A percentile compares a stretch with the other conserved stretches of the same genome.
phyloP scores from a whole-genome alignment of 306 rosid species.

The Neltuma alba region DNA sequence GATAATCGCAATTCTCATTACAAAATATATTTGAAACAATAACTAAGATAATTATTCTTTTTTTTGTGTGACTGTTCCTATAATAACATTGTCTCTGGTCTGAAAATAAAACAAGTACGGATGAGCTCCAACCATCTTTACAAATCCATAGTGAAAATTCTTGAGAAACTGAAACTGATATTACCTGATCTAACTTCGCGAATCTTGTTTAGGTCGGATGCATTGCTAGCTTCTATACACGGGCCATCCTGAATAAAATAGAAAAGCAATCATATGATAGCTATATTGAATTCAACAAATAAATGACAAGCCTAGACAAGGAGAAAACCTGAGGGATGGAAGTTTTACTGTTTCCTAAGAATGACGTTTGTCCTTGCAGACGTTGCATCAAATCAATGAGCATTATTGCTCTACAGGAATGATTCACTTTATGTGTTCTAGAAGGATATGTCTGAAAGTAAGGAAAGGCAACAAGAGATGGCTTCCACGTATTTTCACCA shows the following conservation, averaged over 20 bases:
- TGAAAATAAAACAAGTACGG: slow-evolving; percentile 30
- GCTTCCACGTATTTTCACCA: slow-evolving; percentile 55
- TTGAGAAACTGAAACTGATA: slow-evolving; percentile 22
- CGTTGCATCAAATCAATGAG: slow-evolving; percentile 71
- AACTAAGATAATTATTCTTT: slow-evolving; percentile 21
- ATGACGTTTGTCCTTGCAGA: slow-evolving; percentile 56
- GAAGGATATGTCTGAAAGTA: slow-evolving; percentile 91
- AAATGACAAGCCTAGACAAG: slow-evolving; percentile 23
- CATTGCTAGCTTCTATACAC: slow-evolving; percentile 43
- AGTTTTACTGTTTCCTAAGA: slow-evolving; percentile 42
- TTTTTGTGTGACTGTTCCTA: slow-evolving; percentile 22
- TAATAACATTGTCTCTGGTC: slow-evolving; percentile 23
- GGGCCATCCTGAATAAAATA: slow-evolving; percentile 58
- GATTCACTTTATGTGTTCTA: slow-evolving; percentile 68
- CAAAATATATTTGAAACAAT: slow-evolving; percentile 5
- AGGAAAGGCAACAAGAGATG: slow-evolving; percentile 92
- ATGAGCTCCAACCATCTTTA: neutral
- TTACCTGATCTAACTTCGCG: slow-evolving; percentile 55
- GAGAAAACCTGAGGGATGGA: slow-evolving; percentile 58
- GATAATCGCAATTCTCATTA: slow-evolving; percentile 15
- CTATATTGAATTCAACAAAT: slow-evolving; percentile 25
- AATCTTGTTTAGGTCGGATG: slow-evolving; percentile 29
- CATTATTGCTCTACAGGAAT: slow-evolving; percentile 67
- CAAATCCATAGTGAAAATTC: neutral
- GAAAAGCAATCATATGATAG: slow-evolving; percentile 26